Conservation (phyloP, 1,139 yeast genomes). For the Sugiyamaella castrensis region DNA sequence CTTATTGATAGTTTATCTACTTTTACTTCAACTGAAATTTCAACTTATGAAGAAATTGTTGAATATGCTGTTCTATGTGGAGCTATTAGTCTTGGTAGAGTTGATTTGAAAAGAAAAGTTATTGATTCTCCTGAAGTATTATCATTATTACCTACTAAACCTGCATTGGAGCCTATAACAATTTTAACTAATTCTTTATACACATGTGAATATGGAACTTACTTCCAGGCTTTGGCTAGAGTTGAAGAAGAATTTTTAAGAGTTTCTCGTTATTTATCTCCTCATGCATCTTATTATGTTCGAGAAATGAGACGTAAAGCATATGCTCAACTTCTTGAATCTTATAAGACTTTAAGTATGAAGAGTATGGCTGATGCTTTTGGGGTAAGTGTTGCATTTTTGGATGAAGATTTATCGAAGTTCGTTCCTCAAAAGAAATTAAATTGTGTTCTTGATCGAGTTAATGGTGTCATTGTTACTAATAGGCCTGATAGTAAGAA, state of each 20-base stretch:
- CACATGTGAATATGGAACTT: slow-evolving; percentile 81
- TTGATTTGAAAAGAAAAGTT: slow-evolving; percentile 75
- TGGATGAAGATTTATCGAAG: slow-evolving; percentile 74
- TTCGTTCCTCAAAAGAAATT: slow-evolving; percentile 91
- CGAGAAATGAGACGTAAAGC: slow-evolving; percentile 96
- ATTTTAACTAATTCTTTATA: slow-evolving; percentile 83
- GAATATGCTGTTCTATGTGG: slow-evolving; percentile 87
- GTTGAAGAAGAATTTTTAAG: slow-evolving; percentile 72
- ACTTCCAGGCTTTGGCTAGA: slow-evolving; percentile 73
- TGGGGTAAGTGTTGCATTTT: slow-evolving; percentile 80
- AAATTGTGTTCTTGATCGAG: slow-evolving; percentile 94
- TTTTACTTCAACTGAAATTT: slow-evolving; percentile 90
- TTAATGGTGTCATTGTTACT: slow-evolving; percentile 92
- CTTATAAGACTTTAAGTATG: slow-evolving; percentile 85
- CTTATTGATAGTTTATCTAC: slow-evolving; percentile 92
- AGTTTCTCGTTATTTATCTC: slow-evolving; percentile 70
- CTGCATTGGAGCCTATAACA: slow-evolving; percentile 74
- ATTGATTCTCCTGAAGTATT: slow-evolving; percentile 94
- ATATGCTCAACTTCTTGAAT: slow-evolving; percentile 88
- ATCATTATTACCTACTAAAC: slow-evolving; percentile 70
- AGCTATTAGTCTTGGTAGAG: slow-evolving; percentile 75
- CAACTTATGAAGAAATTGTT: slow-evolving; percentile 87
- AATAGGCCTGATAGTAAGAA: slow-evolving; percentile 96
- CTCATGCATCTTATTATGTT: slow-evolving; percentile 79
- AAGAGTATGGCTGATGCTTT: slow-evolving; percentile 94